A percentile compares a stretch with the other conserved stretches of the same genome.
phyloP scores from a whole-genome alignment of 2,329 filamentous ascomycete genomes.

The Orbilia ellipsospora region DNA sequence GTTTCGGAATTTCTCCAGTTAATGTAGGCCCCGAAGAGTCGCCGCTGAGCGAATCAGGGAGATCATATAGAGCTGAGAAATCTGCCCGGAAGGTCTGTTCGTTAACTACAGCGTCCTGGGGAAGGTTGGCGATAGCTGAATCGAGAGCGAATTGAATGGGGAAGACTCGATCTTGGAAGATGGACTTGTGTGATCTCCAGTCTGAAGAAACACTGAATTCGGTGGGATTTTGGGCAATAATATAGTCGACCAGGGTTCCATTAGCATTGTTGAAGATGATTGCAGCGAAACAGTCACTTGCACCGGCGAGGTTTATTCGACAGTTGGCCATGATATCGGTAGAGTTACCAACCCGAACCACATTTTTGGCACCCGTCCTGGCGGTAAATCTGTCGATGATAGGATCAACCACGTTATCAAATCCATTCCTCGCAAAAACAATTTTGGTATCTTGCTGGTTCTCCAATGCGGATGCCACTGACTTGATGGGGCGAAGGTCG shows the following conservation, averaged over 20 bases:
- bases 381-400: constrained; percentile 53
- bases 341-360: constrained; percentile 37
- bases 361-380: constrained; percentile 12
- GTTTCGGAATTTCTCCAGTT: constrained; percentile 20
- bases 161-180: constrained; percentile 76
- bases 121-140: constrained; percentile 53
- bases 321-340: constrained; percentile 72
- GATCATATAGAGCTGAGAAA: constrained; percentile 70
- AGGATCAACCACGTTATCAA: constrained; percentile 59
- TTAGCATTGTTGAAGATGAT: constrained; percentile 74
- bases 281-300: constrained; percentile 77
- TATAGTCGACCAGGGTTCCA: constrained; percentile 82
- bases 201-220: constrained; percentile 66
- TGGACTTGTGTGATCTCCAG: constrained; percentile 71
- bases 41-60: constrained; percentile 11
- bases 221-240: constrained; percentile 78
- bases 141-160: constrained; percentile 51
- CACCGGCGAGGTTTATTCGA: constrained; percentile 72
- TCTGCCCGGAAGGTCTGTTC: constrained; percentile 73
- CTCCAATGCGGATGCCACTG: constrained; percentile 69
- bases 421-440: constrained; percentile 81
- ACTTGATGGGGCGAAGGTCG: constrained; percentile 69
- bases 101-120: constrained; percentile 80
- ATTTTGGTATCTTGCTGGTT: constrained; percentile 68
- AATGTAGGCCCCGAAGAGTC: not conserved